Base-by-base conservation (phyloP, 345 rosid species). In the Citrus inodora region DNA sequence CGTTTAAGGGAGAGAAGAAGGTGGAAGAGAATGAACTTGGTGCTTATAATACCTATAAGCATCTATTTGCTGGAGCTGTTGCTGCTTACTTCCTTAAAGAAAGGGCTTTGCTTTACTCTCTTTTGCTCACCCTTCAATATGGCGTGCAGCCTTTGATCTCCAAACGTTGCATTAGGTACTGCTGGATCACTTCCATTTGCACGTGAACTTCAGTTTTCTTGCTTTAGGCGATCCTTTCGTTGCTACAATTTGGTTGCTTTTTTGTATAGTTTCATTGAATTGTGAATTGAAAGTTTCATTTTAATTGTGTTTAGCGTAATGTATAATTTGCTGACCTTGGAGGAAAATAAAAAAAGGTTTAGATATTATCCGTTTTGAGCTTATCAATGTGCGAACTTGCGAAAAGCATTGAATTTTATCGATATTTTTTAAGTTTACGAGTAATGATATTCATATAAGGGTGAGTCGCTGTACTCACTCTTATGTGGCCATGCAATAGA, bases 121-220 rank as follows among this genome's bases (percentile, higher is more conserved):
- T 91, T 28, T 73, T 94, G 61, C 98, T 96, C 55, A 76, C 94
- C 80, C 79, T 96, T 82, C 99, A 96, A 83, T 96, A 96, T 80
- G 98, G 97, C 35, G 90, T 91, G 22, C 99, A 96, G 80, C 99
- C 99, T 85, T 86, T 94, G 70, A 88, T 96, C 88, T 92, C 98
- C 88, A 96, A 93, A 81, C 88, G 97, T 80, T 96, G 88, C 87
- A 87, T 82, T 78, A 83, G 98, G 99, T 94, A 70, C 74, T 24
- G 72, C 0, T 65, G 0, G 0, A 22, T 27, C 33, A 42, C 19
- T 35, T 56, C 4, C 9, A 10, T 62, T 75, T 33, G 30, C 17
- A 21, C 27, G 4, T 25, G 6, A 46, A 14, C 25, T 28, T 37
- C 46, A 33, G 6, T 24, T 51, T 48, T 24, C 3, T 68, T 19